Evolutionary conservation across 139 green algal genomes (phyloP), one percentile per base, ranked within the genome.

Genomic region (Yamagishiella unicocca): DNA sequence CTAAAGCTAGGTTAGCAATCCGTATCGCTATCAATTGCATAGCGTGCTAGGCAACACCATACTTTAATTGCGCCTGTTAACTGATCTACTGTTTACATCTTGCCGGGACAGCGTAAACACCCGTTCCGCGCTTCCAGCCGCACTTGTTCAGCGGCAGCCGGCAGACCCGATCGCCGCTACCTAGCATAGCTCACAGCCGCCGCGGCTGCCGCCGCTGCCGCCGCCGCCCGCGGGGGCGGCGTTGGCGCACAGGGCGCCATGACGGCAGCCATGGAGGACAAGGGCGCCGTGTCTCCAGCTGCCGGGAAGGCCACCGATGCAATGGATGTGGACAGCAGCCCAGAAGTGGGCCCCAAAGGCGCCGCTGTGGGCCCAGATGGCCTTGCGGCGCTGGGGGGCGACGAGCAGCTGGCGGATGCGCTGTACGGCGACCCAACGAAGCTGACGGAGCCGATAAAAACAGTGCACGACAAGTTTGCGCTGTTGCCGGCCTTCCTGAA

Each of bases 401-500:
- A 98, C 95, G 84, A 93, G 64, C 92, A 95, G 95, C 61, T 92
- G 43, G 77, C 90, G 33, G 87, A 93, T 10, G 45, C 72, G 10
- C 79, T 95, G 43, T 53, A 61, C 5, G 68, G 55, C 5, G 95
- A 98, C 50, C 95, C 94, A 21, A 79, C 54, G 14, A 93, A 94
- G 83, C 92, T 98, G 0, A 96, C 93, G 24, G 68, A 82, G 61
- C 96, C 96, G 3, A 95, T 99, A 68, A 97, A 96, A 81, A 93
- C 75, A 0, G 85, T 98, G 1, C 85, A 97, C 70, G 97, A 99
- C 92, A 99, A 99, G 83, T 99, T 97, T 89, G 94, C 96, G 84
- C 93, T 99, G 76, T 85, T 99, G 78, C 97, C 97, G 9, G 97
- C 97, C 7, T 99, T 98, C 82, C 90, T 99, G 29, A 95, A 97